phyloP scores from a whole-genome alignment of 768 basidiomycete species.

The Kwoniella sp. region DNA sequence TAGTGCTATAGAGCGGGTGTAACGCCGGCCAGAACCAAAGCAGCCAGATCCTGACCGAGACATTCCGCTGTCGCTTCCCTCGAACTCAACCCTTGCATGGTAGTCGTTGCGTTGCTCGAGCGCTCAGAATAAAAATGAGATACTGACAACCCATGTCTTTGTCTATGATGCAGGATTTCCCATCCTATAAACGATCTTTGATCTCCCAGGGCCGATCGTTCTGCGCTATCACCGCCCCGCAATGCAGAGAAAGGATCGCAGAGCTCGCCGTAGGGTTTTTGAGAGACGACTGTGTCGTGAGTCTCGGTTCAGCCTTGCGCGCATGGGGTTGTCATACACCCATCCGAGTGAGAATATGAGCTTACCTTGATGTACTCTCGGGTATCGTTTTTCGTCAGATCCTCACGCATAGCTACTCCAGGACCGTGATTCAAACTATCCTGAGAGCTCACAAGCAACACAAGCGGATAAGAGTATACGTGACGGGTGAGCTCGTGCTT shows the following conservation, averaged over 20 bases:
- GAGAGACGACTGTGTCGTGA: slow-evolving; percentile 77
- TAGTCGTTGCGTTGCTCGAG: background rate
- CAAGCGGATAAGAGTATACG: slow-evolving; percentile 95
- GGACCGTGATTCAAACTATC: slow-evolving; percentile 91
- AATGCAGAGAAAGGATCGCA: slow-evolving; percentile 87
- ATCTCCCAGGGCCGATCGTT: slow-evolving; percentile 76
- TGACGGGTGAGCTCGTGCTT: slow-evolving; percentile 61
- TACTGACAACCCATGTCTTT: no score
- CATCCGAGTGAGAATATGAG: no score
- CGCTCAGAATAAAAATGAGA: no score
- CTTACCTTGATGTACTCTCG: slow-evolving; percentile 2
- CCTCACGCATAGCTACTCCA: slow-evolving; percentile 93
- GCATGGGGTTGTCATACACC: no score
- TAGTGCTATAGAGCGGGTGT: no score
- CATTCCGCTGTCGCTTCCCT: no score
- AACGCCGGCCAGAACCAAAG: no score
- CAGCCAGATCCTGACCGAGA: no score
- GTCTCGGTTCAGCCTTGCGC: slow-evolving; percentile 26
- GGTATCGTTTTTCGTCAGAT: no score
- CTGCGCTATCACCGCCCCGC: slow-evolving; percentile 72
- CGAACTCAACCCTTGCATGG: no score
- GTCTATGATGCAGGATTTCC: slow-evolving; percentile 67
- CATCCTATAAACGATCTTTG: slow-evolving; percentile 78
- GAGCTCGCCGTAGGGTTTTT: slow-evolving; percentile 87
- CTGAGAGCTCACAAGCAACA: slow-evolving; percentile 78